Evolutionary conservation across 352 stramenopile species (phyloP).

Genomic region (Phytophthora crassamura): DNA sequence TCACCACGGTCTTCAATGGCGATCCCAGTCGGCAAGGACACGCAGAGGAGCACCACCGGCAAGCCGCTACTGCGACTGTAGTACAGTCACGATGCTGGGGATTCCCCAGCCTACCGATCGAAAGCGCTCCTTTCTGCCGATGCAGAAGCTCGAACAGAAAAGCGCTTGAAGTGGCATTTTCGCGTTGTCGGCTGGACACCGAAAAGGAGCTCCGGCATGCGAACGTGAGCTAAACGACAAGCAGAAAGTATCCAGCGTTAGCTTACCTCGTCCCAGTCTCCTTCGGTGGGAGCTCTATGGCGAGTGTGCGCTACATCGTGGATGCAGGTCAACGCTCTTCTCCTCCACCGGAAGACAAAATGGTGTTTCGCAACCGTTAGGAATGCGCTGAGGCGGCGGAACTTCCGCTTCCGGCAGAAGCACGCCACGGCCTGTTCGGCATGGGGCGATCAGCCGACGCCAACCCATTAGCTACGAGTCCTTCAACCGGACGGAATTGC

Average conservation of each 20-base stretch:
- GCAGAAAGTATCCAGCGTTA: not conserved
- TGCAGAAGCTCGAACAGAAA: not conserved
- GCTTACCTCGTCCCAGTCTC: not conserved
- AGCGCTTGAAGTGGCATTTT: slow-evolving; percentile 4
- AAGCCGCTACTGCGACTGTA: too few species aligned
- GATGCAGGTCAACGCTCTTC: not conserved
- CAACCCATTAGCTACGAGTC: slow-evolving; percentile 28
- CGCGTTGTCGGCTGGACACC: not conserved
- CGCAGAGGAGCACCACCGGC: too few species aligned
- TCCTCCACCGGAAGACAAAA: slow-evolving; percentile 8
- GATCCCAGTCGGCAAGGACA: too few species aligned
- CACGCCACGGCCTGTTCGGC: not conserved
- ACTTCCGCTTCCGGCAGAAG: too few species aligned
- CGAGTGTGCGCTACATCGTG: not conserved
- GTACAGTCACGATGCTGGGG: too few species aligned
- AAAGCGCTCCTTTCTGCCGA: not conserved
- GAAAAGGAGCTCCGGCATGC: not conserved
- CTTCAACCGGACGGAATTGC: slow-evolving; percentile 12
- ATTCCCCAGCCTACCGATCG: too few species aligned
- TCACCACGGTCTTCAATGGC: too few species aligned
- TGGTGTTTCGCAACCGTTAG: slow-evolving; percentile 3
- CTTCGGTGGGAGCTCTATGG: not conserved
- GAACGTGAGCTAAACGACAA: not conserved
- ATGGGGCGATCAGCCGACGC: slow-evolving; percentile 3
- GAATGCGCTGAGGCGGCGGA: slow-evolving; percentile 10